A percentile compares a stretch with the other conserved stretches of the same genome.
Conservation (phyloP, 2,329 filamentous ascomycete genomes). For the Aureobasidium subglaciale region DNA sequence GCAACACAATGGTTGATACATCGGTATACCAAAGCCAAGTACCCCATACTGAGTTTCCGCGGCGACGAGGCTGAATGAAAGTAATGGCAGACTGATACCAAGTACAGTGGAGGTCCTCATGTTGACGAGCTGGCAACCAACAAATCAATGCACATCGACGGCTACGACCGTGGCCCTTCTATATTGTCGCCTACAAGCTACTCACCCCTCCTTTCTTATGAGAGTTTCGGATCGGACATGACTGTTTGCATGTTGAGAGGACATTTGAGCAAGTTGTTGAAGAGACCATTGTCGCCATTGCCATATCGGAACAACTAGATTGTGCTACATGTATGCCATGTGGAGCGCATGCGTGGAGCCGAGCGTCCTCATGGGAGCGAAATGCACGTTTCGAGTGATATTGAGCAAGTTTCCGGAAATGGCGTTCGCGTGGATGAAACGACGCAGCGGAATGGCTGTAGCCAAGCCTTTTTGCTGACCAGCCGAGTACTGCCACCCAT, state of each 20-base stretch:
- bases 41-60: slow-evolving; percentile 17
- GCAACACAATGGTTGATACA: slow-evolving; percentile 23
- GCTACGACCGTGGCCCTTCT: not conserved
- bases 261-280: not conserved
- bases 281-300: not conserved
- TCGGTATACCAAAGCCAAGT: slow-evolving; percentile 21
- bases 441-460: not conserved
- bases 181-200: not conserved
- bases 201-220: not conserved
- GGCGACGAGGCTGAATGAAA: not conserved
- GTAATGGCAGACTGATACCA: not conserved
- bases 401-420: slow-evolving; percentile 1
- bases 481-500: no score
- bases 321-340: not conserved
- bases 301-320: not conserved
- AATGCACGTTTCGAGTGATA: not conserved
- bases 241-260: not conserved
- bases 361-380: not conserved
- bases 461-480: not conserved
- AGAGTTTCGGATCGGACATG: not conserved
- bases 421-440: slow-evolving; percentile 1
- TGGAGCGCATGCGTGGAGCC: not conserved
- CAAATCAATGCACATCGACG: no score
- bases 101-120: not conserved
- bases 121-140: not conserved